Base-by-base conservation (phyloP, 257 asterid species). In the Primulina huaijiensis region DNA sequence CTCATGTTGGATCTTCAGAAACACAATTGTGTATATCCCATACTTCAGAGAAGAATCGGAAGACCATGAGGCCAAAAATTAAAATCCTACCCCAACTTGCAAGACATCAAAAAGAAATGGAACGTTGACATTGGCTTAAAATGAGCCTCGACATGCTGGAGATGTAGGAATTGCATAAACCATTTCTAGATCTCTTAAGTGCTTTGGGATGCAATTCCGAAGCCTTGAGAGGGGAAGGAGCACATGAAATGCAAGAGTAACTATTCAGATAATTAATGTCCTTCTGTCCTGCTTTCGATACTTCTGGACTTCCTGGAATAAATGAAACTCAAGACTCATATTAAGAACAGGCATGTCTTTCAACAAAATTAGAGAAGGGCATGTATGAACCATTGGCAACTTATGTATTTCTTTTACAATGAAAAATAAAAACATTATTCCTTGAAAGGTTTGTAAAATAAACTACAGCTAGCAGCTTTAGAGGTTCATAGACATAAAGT, bases 391-490 rank as follows among this genome's bases (percentile, higher is more conserved):
- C 25, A 23, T 53, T 23, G 43, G 31, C 40, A 14, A 29, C 25
- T 73, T 74, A 33, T 61, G 69, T 52, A 63, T 77, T 80, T 80
- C 78, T 38, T 75, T 53, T 34, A 64, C 46, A 20, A 31, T 5
- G n/a, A 66, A 67, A 33, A 61, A 19, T 62, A 70, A 64, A 50
- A 53, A 56, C 30, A 33, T 16, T 57, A 60, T 67, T 56, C 68
- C 61, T 27, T 7, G 6, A 38, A 64, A 29, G 55, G 64, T 60
- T 55, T 40, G 67, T 58, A 25, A 60, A 52, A 50, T 34, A 40
- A 23, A 57, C 84, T 72, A 66, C 68, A 68, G 75, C 64, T 69
- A 68, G 68, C 72, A 73, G 64, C 75, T 61, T 69, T 62, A 69
- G 77, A 71, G 67, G 71, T 34, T 30, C 72, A 50, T 27, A 27